These are phyloP conservation scores for Scortechinia acanthostroma DNA, from an alignment of 2,329 filamentous ascomycete species.

Conservation along the genomic window DNA sequence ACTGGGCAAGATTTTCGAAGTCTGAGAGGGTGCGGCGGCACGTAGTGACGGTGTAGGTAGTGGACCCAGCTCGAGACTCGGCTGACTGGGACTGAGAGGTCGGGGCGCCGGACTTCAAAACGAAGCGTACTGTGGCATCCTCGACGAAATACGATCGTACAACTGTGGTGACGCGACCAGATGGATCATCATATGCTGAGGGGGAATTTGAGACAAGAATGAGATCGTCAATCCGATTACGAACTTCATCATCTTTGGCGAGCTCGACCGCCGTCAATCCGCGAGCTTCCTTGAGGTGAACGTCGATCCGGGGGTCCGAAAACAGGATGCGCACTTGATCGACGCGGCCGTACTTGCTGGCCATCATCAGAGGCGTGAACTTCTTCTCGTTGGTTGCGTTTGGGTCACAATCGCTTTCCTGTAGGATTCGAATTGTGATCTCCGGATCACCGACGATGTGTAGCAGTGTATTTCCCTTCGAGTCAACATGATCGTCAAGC, in stretches of 20 bases:
- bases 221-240: conserved; percentile 92
- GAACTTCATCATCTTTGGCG: conserved; percentile 94
- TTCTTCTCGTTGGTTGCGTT: conserved; percentile 92
- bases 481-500: conserved; percentile 85
- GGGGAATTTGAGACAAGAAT: conserved; percentile 62
- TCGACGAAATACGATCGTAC: conserved; percentile 96
- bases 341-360: conserved; percentile 92
- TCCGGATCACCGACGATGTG: conserved; percentile 86
- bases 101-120: conserved; percentile 87
- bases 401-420: conserved; percentile 85
- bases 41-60: conserved; percentile 84
- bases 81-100: conserved; percentile 49
- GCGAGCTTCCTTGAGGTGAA: conserved; percentile 74
- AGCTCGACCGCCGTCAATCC: conserved; percentile 91
- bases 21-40: conserved; percentile 81
- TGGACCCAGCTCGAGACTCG: neutral
- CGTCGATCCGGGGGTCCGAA: conserved; percentile 78
- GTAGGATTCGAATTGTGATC: conserved; percentile 69
- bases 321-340: conserved; percentile 88
- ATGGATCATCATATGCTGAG: conserved; percentile 45
- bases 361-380: conserved; percentile 94
- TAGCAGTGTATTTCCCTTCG: conserved; percentile 87
- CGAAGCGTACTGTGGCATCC: conserved; percentile 84
- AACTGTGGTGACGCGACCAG: conserved; percentile 82
- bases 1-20: conserved; percentile 82